These are phyloP conservation scores for Alternaria sp. DNA, from an alignment of 2,329 filamentous ascomycete species.

Conservation along the genomic window DNA sequence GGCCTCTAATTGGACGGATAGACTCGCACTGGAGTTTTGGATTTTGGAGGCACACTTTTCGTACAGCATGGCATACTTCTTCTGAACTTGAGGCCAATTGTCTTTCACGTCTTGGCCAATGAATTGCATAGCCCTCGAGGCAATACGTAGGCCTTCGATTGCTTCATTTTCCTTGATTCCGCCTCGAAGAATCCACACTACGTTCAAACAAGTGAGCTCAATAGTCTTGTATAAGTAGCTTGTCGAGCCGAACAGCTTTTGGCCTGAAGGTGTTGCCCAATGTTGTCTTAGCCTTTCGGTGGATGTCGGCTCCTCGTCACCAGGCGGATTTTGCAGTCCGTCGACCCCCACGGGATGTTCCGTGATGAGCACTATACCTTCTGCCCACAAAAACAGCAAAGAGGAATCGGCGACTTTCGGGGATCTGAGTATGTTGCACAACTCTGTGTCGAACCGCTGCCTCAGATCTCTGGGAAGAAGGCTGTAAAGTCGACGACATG, in stretches of 20 bases:
- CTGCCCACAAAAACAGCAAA: constrained; percentile 42
- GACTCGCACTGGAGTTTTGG: constrained; percentile 23
- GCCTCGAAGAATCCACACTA: constrained; percentile 38
- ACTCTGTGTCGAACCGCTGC: constrained; percentile 34
- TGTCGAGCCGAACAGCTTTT: constrained; percentile 39
- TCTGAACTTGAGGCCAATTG: constrained; percentile 30
- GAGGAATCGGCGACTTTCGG: constrained; percentile 28
- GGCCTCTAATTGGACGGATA: constrained; percentile 37
- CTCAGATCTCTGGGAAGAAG: constrained; percentile 29
- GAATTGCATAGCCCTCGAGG: constrained; percentile 32
- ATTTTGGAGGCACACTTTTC: constrained; percentile 40
- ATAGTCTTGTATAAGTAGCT: constrained; percentile 38
- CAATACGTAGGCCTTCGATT: constrained; percentile 41
- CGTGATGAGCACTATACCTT: constrained; percentile 38
- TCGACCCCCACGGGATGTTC: constrained; percentile 27
- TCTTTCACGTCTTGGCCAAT: constrained; percentile 28
- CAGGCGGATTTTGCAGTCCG: neutral
- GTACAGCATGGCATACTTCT: constrained; percentile 24
- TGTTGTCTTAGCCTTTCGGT: constrained; percentile 14
- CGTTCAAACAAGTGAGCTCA: constrained; percentile 37
- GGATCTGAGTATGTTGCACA: constrained; percentile 37
- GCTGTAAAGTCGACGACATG: constrained; percentile 38
- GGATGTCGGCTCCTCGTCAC: constrained; percentile 6
- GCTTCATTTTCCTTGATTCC: constrained; percentile 34
- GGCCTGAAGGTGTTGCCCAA: constrained; percentile 40